Evolutionary conservation across 78 protist genomes (phyloP).

Genomic region (Chrysochromulina tobinii): DNA sequence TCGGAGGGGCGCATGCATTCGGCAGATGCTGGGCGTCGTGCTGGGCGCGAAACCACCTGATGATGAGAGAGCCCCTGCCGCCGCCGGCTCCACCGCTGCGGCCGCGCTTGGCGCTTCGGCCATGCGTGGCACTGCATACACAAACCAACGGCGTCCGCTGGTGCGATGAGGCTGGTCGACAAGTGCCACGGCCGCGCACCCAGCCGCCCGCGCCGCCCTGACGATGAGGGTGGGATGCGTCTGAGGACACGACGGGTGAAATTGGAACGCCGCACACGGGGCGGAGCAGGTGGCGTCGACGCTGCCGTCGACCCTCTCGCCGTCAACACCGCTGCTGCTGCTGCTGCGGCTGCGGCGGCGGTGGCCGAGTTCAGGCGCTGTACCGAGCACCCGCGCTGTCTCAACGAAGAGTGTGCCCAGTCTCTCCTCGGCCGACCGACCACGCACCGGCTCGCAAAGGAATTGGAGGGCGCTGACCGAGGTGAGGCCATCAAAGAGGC

Average conservation of each 20-base stretch:
- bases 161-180: conserved; percentile 3
- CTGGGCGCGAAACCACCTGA: no score
- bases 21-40: no score
- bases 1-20: no score
- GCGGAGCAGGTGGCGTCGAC: background rate
- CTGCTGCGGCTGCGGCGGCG: no score
- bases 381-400: background rate
- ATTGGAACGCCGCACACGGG: background rate
- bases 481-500: background rate
- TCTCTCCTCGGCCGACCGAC: background rate
- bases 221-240: no score
- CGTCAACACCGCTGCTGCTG: no score
- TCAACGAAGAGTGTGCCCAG: background rate
- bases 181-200: background rate
- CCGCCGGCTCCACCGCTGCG: no score
- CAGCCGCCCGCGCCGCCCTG: background rate
- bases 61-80: no score
- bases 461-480: background rate
- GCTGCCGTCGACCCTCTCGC: no score
- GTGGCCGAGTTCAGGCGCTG: background rate
- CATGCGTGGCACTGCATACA: background rate
- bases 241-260: no score
- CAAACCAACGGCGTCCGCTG: background rate
- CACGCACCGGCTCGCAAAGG: background rate
- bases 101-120: no score